Evolutionary conservation across 345 rosid species (phyloP).

Genomic region (Moringa oleifera): DNA sequence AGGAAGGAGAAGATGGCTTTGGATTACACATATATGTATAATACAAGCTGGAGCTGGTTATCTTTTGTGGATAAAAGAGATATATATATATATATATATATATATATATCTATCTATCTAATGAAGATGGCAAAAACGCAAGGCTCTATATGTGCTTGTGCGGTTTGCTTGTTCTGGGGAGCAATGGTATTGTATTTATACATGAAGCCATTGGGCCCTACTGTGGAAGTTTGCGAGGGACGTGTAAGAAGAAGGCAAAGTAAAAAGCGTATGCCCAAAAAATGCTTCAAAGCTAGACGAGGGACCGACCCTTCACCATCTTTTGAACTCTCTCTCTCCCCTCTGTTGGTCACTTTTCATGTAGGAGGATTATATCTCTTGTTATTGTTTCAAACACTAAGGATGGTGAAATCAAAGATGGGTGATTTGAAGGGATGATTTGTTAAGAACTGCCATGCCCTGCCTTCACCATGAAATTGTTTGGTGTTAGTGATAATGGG

Average conservation of each 20-base stretch:
- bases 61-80: constrained; percentile 13
- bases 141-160: constrained; percentile 14
- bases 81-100: neutral
- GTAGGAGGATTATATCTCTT: too few relatives aligned
- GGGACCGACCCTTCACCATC: too few relatives aligned
- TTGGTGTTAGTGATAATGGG: constrained; percentile 16
- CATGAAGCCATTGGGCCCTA: constrained; percentile 27
- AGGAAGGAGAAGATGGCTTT: constrained; percentile 50
- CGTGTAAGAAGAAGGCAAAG: constrained; percentile 26
- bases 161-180: constrained; percentile 16
- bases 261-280: constrained; percentile 4
- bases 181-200: constrained; percentile 36
- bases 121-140: neutral
- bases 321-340: constrained; percentile 4
- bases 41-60: too few relatives aligned
- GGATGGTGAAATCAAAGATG: too few relatives aligned
- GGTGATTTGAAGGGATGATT: neutral
- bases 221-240: neutral
- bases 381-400: too few relatives aligned
- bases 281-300: neutral
- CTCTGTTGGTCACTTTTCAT: too few relatives aligned
- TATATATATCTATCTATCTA: neutral
- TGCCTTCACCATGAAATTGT: constrained; percentile 16
- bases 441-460: constrained; percentile 22
- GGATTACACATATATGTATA: constrained; percentile 69